phyloP scores from a whole-genome alignment of 2,329 filamentous ascomycete genomes.

The Daldinia sp. region DNA sequence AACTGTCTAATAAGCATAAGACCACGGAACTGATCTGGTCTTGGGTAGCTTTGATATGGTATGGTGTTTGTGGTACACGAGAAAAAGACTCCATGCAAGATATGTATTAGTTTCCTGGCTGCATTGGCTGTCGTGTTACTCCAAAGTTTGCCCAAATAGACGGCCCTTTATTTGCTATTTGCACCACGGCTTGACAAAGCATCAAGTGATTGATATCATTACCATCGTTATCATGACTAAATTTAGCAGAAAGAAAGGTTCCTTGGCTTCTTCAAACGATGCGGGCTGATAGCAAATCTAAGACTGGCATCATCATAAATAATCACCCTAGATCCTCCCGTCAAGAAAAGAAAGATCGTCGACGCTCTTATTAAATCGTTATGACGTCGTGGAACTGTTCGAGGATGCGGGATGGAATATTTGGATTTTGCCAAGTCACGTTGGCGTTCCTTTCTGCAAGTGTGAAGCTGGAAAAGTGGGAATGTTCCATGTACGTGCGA shows the following conservation, averaged over 20 bases:
- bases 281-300: too few relatives aligned
- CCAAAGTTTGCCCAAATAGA: not conserved
- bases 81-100: not conserved
- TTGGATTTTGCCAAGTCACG: slow-evolving; percentile 25
- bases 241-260: too few relatives aligned
- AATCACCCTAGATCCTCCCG: slow-evolving; percentile 1
- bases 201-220: not conserved
- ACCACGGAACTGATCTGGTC: not conserved
- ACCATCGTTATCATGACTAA: too few relatives aligned
- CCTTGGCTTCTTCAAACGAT: too few relatives aligned
- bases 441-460: slow-evolving; percentile 3
- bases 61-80: not conserved
- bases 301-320: not conserved
- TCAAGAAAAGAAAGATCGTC: slow-evolving; percentile 10
- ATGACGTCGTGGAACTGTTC: slow-evolving; percentile 24
- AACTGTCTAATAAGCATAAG: not conserved
- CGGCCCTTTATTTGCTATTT: not conserved
- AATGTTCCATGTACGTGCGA: not conserved
- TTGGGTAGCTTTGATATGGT: not conserved
- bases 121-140: not conserved
- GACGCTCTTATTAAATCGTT: not conserved
- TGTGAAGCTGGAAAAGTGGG: slow-evolving; percentile 20
- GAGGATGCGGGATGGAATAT: slow-evolving; percentile 22
- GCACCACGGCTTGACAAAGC: not conserved
- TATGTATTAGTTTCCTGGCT: not conserved